Percentiles rank a stretch among this genome's conserved stretches.
These are phyloP conservation scores for Domatiomyces catenatus DNA, from an alignment of 2,329 filamentous ascomycete genomes.

Conservation along the genomic window DNA sequence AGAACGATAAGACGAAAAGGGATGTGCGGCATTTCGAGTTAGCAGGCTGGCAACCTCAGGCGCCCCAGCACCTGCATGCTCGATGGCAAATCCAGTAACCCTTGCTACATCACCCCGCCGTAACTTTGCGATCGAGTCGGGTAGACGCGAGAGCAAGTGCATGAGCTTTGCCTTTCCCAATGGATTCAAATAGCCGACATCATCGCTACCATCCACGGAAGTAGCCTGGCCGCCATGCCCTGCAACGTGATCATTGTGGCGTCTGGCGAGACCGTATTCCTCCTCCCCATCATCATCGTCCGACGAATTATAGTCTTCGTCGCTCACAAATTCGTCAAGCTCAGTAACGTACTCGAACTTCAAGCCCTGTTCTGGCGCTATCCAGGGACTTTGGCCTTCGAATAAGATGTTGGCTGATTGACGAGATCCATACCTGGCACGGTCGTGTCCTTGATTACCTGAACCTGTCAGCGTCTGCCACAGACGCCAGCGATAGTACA, in stretches of 20 bases:
- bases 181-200: slow-evolving; percentile 59
- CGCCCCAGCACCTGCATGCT: slow-evolving; percentile 67
- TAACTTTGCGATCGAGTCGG: slow-evolving; percentile 56
- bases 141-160: slow-evolving; percentile 69
- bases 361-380: slow-evolving; percentile 55
- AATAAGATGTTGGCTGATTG: slow-evolving; percentile 43
- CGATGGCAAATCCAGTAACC: slow-evolving; percentile 75
- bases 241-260: slow-evolving; percentile 23
- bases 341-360: slow-evolving; percentile 65
- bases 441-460: slow-evolving; percentile 5
- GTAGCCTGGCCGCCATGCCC: slow-evolving; percentile 15
- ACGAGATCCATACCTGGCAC: slow-evolving; percentile 7
- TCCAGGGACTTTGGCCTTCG: slow-evolving; percentile 64
- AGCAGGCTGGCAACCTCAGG: slow-evolving; percentile 88
- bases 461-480: slow-evolving; percentile 70
- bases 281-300: slow-evolving; percentile 60
- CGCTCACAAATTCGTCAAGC: slow-evolving; percentile 65
- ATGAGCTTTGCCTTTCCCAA: slow-evolving; percentile 70
- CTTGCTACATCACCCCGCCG: slow-evolving; percentile 75
- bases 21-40: slow-evolving; percentile 63
- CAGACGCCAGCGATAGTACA: slow-evolving; percentile 86
- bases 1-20: slow-evolving; percentile 49
- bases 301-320: slow-evolving; percentile 72
- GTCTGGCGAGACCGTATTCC: slow-evolving; percentile 29
- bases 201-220: slow-evolving; percentile 22